Evolutionary conservation across 2,329 filamentous ascomycete genomes (phyloP).

Genomic region (Cytospora chrysosperma): DNA sequence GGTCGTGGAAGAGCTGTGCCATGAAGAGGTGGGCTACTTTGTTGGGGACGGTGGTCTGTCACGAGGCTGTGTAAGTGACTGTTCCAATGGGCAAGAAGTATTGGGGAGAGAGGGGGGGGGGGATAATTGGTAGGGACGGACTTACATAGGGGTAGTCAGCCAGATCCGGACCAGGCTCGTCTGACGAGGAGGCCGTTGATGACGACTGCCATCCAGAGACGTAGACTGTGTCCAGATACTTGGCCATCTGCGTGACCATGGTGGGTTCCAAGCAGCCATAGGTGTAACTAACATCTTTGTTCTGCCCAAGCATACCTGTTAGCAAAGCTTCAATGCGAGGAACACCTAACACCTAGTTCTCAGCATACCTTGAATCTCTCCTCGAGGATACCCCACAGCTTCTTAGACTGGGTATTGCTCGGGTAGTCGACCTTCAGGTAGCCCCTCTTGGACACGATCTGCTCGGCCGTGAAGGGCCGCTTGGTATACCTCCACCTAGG

Average conservation of each 20-base stretch:
- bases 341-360: neutral
- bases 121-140: conserved; percentile 20
- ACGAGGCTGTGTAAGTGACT: neutral
- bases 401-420: conserved; percentile 86
- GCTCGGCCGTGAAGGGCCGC: conserved; percentile 90
- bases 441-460: conserved; percentile 94
- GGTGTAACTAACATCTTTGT: conserved; percentile 83
- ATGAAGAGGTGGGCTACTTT: conserved; percentile 98
- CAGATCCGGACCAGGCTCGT: conserved; percentile 96
- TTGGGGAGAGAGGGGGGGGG: neutral
- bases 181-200: conserved; percentile 88
- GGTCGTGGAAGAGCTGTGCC: conserved; percentile 98
- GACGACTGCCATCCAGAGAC: conserved; percentile 99
- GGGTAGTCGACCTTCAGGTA: conserved; percentile 89
- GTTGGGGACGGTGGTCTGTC: conserved; percentile 95
- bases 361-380: conserved; percentile 71
- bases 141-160: conserved; percentile 92
- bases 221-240: conserved; percentile 97
- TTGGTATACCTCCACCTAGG: conserved; percentile 91
- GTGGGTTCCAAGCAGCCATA: conserved; percentile 97
- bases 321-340: neutral
- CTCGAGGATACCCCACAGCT: conserved; percentile 91
- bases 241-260: conserved; percentile 99
- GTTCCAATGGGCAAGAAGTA: too few relatives aligned
- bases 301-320: conserved; percentile 47